phyloP scores from a whole-genome alignment of 768 basidiomycete species.

The Leccinellum rugosiceps region DNA sequence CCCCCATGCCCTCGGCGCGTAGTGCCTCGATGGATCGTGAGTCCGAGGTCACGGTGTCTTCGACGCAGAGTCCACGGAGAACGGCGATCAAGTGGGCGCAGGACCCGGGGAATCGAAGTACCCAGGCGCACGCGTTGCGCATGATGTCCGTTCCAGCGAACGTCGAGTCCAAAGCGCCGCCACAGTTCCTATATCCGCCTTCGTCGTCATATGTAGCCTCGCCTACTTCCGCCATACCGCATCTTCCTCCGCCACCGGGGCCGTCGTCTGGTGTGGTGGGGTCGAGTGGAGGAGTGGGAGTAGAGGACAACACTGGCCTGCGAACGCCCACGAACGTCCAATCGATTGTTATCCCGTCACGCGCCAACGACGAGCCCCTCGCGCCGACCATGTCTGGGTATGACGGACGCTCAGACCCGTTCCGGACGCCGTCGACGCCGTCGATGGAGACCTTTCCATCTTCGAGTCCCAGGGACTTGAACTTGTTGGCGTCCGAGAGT shows the following conservation, averaged over 20 bases:
- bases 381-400: constrained; percentile 25
- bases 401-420: constrained; percentile 22
- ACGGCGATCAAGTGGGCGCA: constrained; percentile 73
- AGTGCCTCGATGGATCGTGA: constrained; percentile 39
- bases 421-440: constrained; percentile 29
- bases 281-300: constrained; percentile 1
- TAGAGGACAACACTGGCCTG: constrained; percentile 1
- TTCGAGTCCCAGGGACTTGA: constrained; percentile 5
- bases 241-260: constrained; percentile 14
- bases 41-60: constrained; percentile 28
- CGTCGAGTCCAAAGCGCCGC: constrained; percentile 10
- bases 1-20: constrained; percentile 59
- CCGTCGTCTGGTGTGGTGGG: not conserved
- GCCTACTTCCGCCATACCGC: constrained; percentile 4
- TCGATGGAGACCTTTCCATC: constrained; percentile 27
- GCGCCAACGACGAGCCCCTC: constrained; percentile 28
- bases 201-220: constrained; percentile 2
- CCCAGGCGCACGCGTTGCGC: constrained; percentile 34
- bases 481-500: constrained; percentile 4
- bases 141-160: constrained; percentile 15
- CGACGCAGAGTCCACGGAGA: constrained; percentile 32
- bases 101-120: constrained; percentile 52
- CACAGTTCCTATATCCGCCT: constrained; percentile 27
- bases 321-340: constrained; percentile 25
- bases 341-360: constrained; percentile 22